These are phyloP conservation scores for Fusarium piperis DNA, from an alignment of 2,329 filamentous ascomycete genomes.

Conservation along the genomic window DNA sequence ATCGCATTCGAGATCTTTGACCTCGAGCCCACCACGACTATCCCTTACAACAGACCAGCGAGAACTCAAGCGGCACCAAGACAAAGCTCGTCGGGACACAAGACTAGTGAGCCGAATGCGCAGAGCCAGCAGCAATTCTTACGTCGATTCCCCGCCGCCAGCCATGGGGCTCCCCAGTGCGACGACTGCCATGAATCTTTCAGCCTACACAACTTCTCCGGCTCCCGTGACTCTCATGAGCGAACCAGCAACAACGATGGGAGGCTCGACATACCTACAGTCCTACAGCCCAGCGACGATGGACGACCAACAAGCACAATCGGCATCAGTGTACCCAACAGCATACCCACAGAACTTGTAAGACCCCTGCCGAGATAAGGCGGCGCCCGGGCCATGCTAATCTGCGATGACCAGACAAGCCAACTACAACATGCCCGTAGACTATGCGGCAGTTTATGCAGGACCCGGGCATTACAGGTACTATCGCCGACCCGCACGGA, in stretches of 20 bases:
- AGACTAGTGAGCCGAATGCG: slow-evolving; percentile 63
- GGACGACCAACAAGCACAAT: slow-evolving; percentile 53
- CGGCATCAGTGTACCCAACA: slow-evolving; percentile 47
- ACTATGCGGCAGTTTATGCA: slow-evolving; percentile 53
- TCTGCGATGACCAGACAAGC: slow-evolving; percentile 40
- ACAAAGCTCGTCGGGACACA: slow-evolving; percentile 66
- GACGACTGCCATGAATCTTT: slow-evolving; percentile 55
- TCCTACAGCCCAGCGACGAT: slow-evolving; percentile 61
- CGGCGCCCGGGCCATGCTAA: slow-evolving; percentile 45
- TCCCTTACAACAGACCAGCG: slow-evolving; percentile 68
- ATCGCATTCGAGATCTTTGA: slow-evolving; percentile 61
- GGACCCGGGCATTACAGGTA: slow-evolving; percentile 53
- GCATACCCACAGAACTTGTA: slow-evolving; percentile 51
- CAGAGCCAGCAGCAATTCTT: slow-evolving; percentile 59
- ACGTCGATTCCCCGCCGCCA: slow-evolving; percentile 51
- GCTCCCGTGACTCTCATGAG: slow-evolving; percentile 61
- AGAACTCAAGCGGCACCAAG: slow-evolving; percentile 69
- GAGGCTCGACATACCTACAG: slow-evolving; percentile 56
- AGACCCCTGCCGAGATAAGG: slow-evolving; percentile 37
- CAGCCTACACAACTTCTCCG: slow-evolving; percentile 62
- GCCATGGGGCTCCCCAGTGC: slow-evolving; percentile 50
- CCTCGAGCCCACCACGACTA: slow-evolving; percentile 66
- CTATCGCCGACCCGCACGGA: slow-evolving; percentile 26
- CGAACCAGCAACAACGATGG: slow-evolving; percentile 58
- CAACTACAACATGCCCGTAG: slow-evolving; percentile 56